Conservation (phyloP, 805 yeast genomes). For the Yarrowia yakushimensis region DNA sequence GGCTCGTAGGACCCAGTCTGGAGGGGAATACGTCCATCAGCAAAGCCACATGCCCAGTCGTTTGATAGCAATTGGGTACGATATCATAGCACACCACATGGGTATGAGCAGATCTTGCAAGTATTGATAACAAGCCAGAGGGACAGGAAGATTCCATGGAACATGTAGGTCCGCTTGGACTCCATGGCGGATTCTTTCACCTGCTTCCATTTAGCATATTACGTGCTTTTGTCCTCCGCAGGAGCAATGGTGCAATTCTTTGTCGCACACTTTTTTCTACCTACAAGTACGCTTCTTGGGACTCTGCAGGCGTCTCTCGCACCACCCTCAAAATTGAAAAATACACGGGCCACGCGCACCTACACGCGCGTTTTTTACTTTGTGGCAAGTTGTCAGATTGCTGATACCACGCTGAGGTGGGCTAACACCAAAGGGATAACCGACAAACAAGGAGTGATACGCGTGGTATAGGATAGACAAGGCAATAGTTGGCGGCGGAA, state of each 20-base stretch:
- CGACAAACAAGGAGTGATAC: neutral
- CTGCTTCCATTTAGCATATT: neutral
- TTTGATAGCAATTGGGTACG: neutral
- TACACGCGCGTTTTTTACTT: slow-evolving; percentile 5
- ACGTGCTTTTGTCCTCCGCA: neutral
- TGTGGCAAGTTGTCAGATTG: neutral
- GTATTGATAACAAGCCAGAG: too few relatives aligned
- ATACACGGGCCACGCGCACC: slow-evolving; percentile 16
- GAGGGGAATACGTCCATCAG: neutral
- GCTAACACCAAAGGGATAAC: neutral
- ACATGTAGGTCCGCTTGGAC: too few relatives aligned
- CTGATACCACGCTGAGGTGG: slow-evolving; percentile 1
- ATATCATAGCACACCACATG: too few relatives aligned
- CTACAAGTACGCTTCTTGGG: too few relatives aligned
- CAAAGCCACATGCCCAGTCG: neutral
- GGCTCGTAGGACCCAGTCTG: neutral
- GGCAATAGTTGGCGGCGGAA: neutral
- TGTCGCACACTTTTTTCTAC: slow-evolving; percentile 3
- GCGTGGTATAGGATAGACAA: neutral
- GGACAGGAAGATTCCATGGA: too few relatives aligned
- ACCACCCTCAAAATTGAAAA: neutral
- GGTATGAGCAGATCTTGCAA: too few relatives aligned
- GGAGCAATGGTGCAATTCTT: neutral
- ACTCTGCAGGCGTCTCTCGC: neutral
- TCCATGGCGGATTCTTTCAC: neutral